Evolutionary conservation across 768 basidiomycete species (phyloP).

Genomic region (Sistotremastrum suecicum): DNA sequence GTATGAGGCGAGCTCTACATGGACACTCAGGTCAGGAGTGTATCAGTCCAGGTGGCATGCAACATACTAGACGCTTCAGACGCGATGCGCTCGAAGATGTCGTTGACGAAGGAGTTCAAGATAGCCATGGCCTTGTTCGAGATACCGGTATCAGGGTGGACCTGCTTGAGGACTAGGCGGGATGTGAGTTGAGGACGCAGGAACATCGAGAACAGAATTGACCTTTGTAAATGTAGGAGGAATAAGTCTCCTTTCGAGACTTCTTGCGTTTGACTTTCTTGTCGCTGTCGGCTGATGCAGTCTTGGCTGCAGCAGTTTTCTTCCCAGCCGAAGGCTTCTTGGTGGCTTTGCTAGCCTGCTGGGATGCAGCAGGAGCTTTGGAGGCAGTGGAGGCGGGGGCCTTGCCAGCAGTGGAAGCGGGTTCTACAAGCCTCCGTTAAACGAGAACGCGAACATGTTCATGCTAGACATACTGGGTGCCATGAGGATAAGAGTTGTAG

Average conservation of each 20-base stretch:
- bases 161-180: conserved; percentile 65
- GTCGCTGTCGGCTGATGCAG: conserved; percentile 38
- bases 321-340: conserved; percentile 41
- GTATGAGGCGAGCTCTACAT: conserved; percentile 64
- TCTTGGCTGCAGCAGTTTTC: conserved; percentile 29
- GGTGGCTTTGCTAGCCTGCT: conserved; percentile 37
- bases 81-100: conserved; percentile 73
- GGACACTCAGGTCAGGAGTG: neutral
- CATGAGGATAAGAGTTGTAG: too few relatives aligned
- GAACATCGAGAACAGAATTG: conserved; percentile 6
- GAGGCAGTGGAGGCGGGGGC: conserved; percentile 37
- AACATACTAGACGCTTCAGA: conserved; percentile 55
- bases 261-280: conserved; percentile 68
- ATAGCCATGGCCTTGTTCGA: conserved; percentile 83
- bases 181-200: neutral
- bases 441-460: conserved; percentile 47
- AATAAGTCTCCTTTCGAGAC: conserved; percentile 70
- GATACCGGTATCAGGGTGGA: conserved; percentile 89
- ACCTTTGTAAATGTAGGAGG: conserved; percentile 80
- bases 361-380: conserved; percentile 38
- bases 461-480: conserved; percentile 36
- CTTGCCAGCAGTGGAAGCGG: conserved; percentile 26
- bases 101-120: conserved; percentile 73
- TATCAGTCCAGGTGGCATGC: neutral
- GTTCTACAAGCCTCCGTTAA: conserved; percentile 41